Evolutionary conservation across 768 basidiomycete genomes (phyloP).

Genomic region (Candolleomyces eurysporus): DNA sequence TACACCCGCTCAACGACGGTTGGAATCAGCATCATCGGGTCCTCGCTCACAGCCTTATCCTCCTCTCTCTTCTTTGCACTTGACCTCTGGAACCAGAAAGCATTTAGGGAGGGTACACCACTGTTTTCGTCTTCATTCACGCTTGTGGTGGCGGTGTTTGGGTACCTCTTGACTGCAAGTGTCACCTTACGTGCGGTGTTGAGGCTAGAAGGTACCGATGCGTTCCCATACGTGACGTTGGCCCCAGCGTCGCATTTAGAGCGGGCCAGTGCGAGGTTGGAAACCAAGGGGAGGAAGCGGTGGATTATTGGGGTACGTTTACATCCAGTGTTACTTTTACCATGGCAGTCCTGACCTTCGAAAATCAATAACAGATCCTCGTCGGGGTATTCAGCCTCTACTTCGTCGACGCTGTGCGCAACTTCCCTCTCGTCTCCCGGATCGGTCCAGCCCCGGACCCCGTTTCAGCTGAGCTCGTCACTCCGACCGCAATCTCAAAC

Average conservation of each 20-base stretch:
- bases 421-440: conserved; percentile 3
- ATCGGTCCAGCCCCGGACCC: background rate
- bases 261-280: conserved; percentile 23
- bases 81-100: background rate
- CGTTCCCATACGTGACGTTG: conserved; percentile 16
- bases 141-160: background rate
- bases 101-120: conserved; percentile 1
- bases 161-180: conserved; percentile 12
- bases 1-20: conserved; percentile 29
- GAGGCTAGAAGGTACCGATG: conserved; percentile 22
- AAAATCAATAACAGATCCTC: background rate
- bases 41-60: conserved; percentile 16
- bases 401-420: too few relatives aligned
- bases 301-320: background rate
- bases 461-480: background rate
- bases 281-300: conserved; percentile 2
- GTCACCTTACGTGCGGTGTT: conserved; percentile 26
- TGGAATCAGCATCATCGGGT: conserved; percentile 27
- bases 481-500: background rate
- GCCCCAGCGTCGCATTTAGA: conserved; percentile 22
- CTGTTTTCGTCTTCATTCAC: background rate
- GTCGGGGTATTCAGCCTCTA: too few relatives aligned
- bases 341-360: conserved; percentile 25
- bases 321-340: too few relatives aligned
- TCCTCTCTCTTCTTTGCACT: background rate